A percentile compares a stretch with the other conserved stretches of the same genome.
These are phyloP conservation scores for Saturnispora silvae DNA, from an alignment of 805 yeast genomes.

Conservation along the genomic window DNA sequence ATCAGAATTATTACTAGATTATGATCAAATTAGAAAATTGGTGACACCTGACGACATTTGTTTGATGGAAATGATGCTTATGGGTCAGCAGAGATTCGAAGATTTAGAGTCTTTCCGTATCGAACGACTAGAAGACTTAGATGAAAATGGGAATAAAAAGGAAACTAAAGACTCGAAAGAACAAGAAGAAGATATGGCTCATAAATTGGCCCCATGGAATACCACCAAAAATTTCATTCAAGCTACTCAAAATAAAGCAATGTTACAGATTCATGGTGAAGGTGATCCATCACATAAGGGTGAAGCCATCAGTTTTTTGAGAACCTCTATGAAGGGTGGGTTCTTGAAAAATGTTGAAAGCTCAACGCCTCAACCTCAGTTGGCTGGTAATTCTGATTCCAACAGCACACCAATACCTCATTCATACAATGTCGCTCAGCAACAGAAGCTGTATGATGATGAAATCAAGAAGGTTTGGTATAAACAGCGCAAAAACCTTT, in stretches of 20 bases:
- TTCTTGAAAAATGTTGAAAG: slow-evolving; percentile 32
- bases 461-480: slow-evolving; percentile 88
- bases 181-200: slow-evolving; percentile 57
- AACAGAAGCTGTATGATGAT: slow-evolving; percentile 85
- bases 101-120: slow-evolving; percentile 55
- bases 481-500: slow-evolving; percentile 57
- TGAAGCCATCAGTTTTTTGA: slow-evolving; percentile 75
- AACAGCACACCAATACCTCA: slow-evolving; percentile 35
- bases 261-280: slow-evolving; percentile 88
- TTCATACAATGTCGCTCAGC: slow-evolving; percentile 70
- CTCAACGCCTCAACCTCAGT: slow-evolving; percentile 12
- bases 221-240: slow-evolving; percentile 81
- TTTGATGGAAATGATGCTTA: slow-evolving; percentile 82
- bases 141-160: slow-evolving; percentile 13
- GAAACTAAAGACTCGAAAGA: slow-evolving; percentile 25
- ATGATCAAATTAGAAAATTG: slow-evolving; percentile 70
- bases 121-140: slow-evolving; percentile 25
- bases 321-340: slow-evolving; percentile 94
- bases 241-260: slow-evolving; percentile 94
- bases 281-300: slow-evolving; percentile 94
- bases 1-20: slow-evolving; percentile 57
- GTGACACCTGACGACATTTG: slow-evolving; percentile 87
- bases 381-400: slow-evolving; percentile 6
- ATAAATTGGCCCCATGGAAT: slow-evolving; percentile 90
- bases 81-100: slow-evolving; percentile 79